These are phyloP conservation scores for Cryptosporidium viatorum DNA, from an alignment of 169 alveolate species.

Conservation along the genomic window DNA sequence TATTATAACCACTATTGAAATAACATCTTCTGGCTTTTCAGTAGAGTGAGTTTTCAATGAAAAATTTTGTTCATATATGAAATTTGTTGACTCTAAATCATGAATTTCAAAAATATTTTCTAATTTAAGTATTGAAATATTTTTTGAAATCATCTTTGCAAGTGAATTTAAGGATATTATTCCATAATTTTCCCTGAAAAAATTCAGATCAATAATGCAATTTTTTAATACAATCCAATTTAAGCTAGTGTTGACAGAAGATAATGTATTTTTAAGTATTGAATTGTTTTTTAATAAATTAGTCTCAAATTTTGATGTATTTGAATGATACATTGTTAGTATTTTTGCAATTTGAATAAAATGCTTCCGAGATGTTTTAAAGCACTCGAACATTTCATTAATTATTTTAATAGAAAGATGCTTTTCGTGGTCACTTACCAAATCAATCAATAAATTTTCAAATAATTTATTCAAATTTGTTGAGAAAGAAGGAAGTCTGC, in stretches of 20 bases:
- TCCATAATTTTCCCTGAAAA: not conserved
- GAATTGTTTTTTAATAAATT: not conserved
- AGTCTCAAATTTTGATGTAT: not conserved
- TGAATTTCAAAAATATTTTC: conserved; percentile 8
- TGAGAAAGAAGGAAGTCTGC: conserved; percentile 38
- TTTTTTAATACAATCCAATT: conserved; percentile 29
- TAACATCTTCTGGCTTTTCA: not conserved
- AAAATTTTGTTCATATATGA: not conserved
- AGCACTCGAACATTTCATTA: not conserved
- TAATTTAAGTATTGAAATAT: conserved; percentile 6
- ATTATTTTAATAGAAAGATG: not conserved
- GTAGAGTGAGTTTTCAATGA: not conserved
- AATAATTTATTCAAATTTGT: not conserved
- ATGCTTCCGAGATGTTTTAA: not conserved
- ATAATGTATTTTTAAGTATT: conserved; percentile 3
- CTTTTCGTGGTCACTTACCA: not conserved
- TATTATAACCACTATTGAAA: conserved; percentile 13
- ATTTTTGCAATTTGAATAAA: not conserved
- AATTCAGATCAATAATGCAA: conserved; percentile 1
- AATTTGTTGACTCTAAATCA: not conserved
- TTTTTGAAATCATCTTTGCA: not conserved
- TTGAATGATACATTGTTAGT: not conserved
- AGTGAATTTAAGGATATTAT: not conserved
- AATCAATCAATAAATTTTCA: not conserved
- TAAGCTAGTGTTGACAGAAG: not conserved